Evolutionary conservation across 2,329 filamentous ascomycete species (phyloP).

Genomic region (Trichoderma harzianum): DNA sequence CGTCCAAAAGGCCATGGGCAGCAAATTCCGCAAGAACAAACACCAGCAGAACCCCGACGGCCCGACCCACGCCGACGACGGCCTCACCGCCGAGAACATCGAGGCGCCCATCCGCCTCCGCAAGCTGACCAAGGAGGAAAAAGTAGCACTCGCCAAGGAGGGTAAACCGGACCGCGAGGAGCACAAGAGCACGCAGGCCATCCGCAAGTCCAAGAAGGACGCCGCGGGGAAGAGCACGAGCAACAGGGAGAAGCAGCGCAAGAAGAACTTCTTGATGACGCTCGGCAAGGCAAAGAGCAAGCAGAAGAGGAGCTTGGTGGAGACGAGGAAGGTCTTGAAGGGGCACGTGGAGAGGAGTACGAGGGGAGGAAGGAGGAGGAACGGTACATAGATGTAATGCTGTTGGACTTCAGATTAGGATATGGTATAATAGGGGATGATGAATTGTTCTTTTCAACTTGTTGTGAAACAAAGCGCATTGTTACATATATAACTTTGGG

Average conservation of each 20-base stretch:
- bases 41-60: constrained; percentile 44
- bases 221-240: constrained; percentile 91
- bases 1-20: constrained; percentile 61
- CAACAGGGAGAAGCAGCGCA: constrained; percentile 92
- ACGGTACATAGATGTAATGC: constrained; percentile 36
- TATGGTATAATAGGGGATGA: background rate
- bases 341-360: constrained; percentile 81
- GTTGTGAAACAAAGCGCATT: background rate
- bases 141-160: constrained; percentile 76
- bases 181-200: constrained; percentile 82
- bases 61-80: constrained; percentile 75
- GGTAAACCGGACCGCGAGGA: constrained; percentile 74
- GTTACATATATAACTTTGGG: background rate
- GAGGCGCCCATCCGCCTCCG: constrained; percentile 78
- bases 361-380: constrained; percentile 77
- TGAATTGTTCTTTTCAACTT: background rate
- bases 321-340: constrained; percentile 76
- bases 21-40: constrained; percentile 36
- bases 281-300: constrained; percentile 93
- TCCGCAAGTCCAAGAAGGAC: constrained; percentile 82
- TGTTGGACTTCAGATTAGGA: background rate
- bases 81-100: constrained; percentile 86
- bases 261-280: constrained; percentile 99
- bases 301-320: constrained; percentile 87
- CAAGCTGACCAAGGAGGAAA: constrained; percentile 87